Conservation (phyloP, 1,284 basidiomycete genomes). For the Ustilago curta region DNA sequence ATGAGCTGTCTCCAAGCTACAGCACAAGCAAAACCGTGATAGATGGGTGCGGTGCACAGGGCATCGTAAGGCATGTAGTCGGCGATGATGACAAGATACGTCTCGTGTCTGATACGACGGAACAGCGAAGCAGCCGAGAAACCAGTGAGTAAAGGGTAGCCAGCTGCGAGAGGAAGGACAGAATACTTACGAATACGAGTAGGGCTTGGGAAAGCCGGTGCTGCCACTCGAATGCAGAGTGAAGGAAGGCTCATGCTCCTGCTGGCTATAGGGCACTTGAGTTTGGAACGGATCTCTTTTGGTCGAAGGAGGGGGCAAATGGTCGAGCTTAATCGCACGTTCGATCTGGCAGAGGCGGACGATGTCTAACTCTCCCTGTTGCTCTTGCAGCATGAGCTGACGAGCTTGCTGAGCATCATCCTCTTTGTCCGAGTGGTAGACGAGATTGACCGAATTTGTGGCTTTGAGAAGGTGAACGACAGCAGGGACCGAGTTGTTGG, state of each 20-base stretch:
- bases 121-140: neutral
- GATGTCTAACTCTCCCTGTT: neutral
- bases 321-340: conserved; percentile 2
- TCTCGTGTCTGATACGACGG: conserved; percentile 15
- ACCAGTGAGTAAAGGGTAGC: neutral
- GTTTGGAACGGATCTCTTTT: conserved; percentile 19
- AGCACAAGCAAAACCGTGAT: conserved; percentile 44
- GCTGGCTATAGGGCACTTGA: conserved; percentile 18
- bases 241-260: conserved; percentile 22
- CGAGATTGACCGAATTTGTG: conserved; percentile 9
- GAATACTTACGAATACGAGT: conserved; percentile 29
- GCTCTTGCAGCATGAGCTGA: conserved; percentile 7
- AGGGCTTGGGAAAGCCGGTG: conserved; percentile 50
- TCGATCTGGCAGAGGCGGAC: conserved; percentile 12
- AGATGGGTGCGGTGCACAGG: conserved; percentile 43
- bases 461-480: conserved; percentile 44
- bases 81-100: conserved; percentile 24
- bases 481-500: conserved; percentile 49
- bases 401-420: conserved; percentile 7
- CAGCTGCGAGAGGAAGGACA: no score
- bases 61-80: conserved; percentile 28
- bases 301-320: conserved; percentile 12
- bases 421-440: conserved; percentile 13
- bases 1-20: conserved; percentile 35
- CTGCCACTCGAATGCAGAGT: conserved; percentile 51